Base-by-base conservation (phyloP, 768 basidiomycete genomes). In the Tubosaeta brunneosetosa region DNA sequence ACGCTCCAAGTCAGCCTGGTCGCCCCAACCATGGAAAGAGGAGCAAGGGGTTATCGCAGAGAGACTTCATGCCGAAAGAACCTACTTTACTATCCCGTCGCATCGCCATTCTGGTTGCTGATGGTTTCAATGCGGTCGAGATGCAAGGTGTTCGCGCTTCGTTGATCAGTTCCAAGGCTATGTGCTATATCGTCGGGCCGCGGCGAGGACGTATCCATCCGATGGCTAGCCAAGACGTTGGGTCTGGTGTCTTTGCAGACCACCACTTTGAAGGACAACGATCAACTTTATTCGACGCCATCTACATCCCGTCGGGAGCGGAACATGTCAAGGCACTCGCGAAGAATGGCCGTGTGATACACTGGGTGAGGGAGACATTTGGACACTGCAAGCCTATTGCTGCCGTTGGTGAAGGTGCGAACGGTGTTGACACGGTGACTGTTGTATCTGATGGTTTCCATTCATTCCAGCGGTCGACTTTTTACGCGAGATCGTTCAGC, bases 331-430 rank as follows among this genome's bases (percentile, higher is more conserved):
- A 81, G 63, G 63, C 74, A 29, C 75, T 92, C 33, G 63, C 72
- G 8, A 74, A 75, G 58, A 80, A 78, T 45, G 93, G 91, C 5
- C 79, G 91, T 17, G 77, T 77, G 8, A 71, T 91, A n/a, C 89
- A 94, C 64, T 91, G 86, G 77, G 79, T 88, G 3, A 79, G 88
- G 42, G 91, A 94, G 69, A 85, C 89, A 3, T 94, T 88, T 69
- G 86, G 86, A 19, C 92, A 94, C 68, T 85, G 83, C 70, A 94
- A 94, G 72, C 66, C 86, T 16, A 88, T 95, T 52, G 88, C 82
- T 3, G 90, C 84, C 1, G 74, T 86, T 43, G 92, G 91, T 10
- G 77, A 82, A 64, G 84, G 85, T 52, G 19, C 13, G 57, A 16
- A 34, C 4, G 7, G 37, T 27, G 6, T 25, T 36, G 7, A 19